Conservation (phyloP, 768 basidiomycete genomes). For the Glaciozyma martinii region DNA sequence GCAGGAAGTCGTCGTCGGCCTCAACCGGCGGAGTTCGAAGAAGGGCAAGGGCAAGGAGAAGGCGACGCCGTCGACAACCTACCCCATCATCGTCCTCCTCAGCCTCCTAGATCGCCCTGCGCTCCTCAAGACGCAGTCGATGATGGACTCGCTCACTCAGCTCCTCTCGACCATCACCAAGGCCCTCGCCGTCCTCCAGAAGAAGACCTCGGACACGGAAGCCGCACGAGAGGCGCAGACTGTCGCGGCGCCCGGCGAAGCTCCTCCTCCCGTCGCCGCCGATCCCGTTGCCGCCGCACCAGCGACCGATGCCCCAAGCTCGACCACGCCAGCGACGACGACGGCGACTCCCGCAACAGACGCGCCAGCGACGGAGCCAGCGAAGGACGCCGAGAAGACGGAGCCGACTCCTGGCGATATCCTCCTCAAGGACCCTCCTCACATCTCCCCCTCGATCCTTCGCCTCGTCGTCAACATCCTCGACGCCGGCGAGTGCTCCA, state of each 20-base stretch:
- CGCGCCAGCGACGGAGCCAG: constrained; percentile 6
- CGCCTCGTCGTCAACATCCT: constrained; percentile 91
- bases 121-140: constrained; percentile 73
- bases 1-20: constrained; percentile 75
- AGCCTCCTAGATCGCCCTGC: constrained; percentile 77
- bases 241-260: constrained; percentile 9
- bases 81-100: constrained; percentile 68
- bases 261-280: neutral
- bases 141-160: constrained; percentile 85
- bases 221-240: neutral
- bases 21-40: constrained; percentile 44
- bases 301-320: neutral
- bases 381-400: constrained; percentile 46
- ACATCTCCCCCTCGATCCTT: constrained; percentile 73
- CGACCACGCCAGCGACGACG: neutral
- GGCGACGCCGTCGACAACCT: constrained; percentile 22
- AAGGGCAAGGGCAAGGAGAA: constrained; percentile 95
- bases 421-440: constrained; percentile 63
- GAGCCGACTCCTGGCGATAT: constrained; percentile 30
- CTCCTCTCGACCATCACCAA: constrained; percentile 81
- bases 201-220: constrained; percentile 5
- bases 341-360: neutral
- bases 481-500: constrained; percentile 94
- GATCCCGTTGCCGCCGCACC: neutral
- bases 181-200: constrained; percentile 55